Percentiles rank a stretch among this genome's conserved stretches.
These are phyloP conservation scores for Hypoxylon sp. DNA, from an alignment of 2,329 filamentous ascomycete genomes.

Conservation along the genomic window DNA sequence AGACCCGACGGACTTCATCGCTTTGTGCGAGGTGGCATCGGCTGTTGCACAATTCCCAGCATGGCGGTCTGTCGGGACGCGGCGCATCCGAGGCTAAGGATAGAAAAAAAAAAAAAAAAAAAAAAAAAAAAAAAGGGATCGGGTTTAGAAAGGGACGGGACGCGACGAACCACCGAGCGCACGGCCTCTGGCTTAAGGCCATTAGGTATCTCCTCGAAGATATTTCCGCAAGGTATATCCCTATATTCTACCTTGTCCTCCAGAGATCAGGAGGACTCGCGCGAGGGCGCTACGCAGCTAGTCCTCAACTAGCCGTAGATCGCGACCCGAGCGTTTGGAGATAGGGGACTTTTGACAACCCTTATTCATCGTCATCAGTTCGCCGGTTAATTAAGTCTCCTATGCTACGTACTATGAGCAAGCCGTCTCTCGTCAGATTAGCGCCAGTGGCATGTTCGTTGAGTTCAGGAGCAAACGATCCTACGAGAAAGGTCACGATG, in stretches of 20 bases:
- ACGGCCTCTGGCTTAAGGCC: conserved; percentile 21
- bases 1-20: conserved; percentile 5
- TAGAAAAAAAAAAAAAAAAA: too few species aligned
- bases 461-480: conserved; percentile 9
- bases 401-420: too few species aligned
- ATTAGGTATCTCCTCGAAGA: conserved; percentile 21
- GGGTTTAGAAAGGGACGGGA: conserved; percentile 26
- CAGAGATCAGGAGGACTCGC: conserved; percentile 1
- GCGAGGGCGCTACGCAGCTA: conserved; percentile 10
- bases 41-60: conserved; percentile 11
- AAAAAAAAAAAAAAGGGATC: conserved; percentile 6
- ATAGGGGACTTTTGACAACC: conserved; percentile 28
- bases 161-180: conserved; percentile 25
- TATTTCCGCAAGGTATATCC: conserved; percentile 25
- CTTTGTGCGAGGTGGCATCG: conserved; percentile 13
- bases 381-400: conserved; percentile 26
- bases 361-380: conserved; percentile 25
- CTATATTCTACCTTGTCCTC: conserved; percentile 19
- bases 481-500: background rate
- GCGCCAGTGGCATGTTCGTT: background rate
- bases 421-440: conserved; percentile 13
- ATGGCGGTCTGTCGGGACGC: conserved; percentile 14
- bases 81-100: conserved; percentile 21
- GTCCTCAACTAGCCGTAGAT: conserved; percentile 6
- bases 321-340: conserved; percentile 23